phyloP scores from a whole-genome alignment of 257 asterid genomes.

The Solanum okadae region DNA sequence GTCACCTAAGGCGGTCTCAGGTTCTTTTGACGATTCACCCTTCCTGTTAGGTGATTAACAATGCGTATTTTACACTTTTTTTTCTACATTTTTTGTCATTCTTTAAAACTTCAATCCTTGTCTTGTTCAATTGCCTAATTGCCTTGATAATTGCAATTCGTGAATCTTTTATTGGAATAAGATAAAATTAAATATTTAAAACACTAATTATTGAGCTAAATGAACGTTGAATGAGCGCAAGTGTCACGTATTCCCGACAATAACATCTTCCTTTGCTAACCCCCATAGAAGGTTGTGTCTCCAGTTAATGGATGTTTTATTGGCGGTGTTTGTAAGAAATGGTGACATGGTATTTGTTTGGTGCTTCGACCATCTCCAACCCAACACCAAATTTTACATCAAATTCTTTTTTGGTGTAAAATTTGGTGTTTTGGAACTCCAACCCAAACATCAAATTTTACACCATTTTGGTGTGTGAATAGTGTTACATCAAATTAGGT shows the following conservation, averaged over 20 bases:
- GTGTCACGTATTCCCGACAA: background rate
- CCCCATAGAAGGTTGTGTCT: background rate
- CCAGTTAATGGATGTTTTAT: background rate
- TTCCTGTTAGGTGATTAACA: background rate
- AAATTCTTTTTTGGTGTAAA: too few relatives aligned
- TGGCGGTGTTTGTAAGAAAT: too few relatives aligned
- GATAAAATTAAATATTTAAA: too few relatives aligned
- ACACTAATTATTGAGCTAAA: background rate
- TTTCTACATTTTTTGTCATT: too few relatives aligned
- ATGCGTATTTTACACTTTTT: background rate
- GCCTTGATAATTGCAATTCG: background rate
- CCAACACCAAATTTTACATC: too few relatives aligned
- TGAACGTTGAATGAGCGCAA: background rate
- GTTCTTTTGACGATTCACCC: background rate
- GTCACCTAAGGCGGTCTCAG: background rate
- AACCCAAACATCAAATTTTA: too few relatives aligned
- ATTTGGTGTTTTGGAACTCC: too few relatives aligned
- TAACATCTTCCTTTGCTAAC: background rate
- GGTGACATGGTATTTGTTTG: too few relatives aligned
- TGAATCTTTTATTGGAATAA: background rate
- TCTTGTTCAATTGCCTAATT: background rate
- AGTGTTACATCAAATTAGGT: too few relatives aligned
- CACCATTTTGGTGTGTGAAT: too few relatives aligned
- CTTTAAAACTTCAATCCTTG: background rate
- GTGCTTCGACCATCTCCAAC: too few relatives aligned